Conservation (phyloP, 192 early-diverging fungal genomes). For the Coemansia sp. region DNA sequence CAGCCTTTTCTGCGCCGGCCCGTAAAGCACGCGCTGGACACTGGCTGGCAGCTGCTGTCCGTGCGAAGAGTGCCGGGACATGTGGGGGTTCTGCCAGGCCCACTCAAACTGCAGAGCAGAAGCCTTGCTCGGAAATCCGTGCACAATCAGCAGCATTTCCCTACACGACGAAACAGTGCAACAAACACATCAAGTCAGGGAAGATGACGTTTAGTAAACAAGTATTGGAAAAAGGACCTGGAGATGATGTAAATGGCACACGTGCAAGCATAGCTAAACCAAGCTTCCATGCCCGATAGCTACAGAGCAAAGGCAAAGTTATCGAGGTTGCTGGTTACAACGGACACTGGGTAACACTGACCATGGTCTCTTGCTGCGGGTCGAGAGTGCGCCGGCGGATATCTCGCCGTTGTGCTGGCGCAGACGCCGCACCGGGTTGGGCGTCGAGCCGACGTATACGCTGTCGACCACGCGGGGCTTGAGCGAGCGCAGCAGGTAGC, state of each 20-base stretch:
- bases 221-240: too few relatives aligned
- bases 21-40: conserved; percentile 27
- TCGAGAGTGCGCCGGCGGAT: conserved; percentile 31
- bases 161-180: conserved; percentile 3
- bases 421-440: conserved; percentile 40
- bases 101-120: conserved; percentile 49
- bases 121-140: conserved; percentile 44
- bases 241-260: too few relatives aligned
- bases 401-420: conserved; percentile 53
- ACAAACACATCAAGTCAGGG: too few relatives aligned
- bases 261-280: too few relatives aligned
- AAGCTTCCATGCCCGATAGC: too few relatives aligned
- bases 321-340: too few relatives aligned
- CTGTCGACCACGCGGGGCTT: conserved; percentile 24
- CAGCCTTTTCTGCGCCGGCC: conserved; percentile 29
- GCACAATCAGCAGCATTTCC: conserved; percentile 44
- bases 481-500: conserved; percentile 45
- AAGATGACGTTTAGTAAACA: too few relatives aligned
- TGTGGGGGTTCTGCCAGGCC: conserved; percentile 51
- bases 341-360: too few relatives aligned
- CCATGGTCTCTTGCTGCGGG: conserved; percentile 37
- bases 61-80: conserved; percentile 33
- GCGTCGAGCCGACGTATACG: conserved; percentile 50
- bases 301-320: too few relatives aligned
- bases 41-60: conserved; percentile 16